Evolutionary conservation across 768 basidiomycete species (phyloP).

Genomic region (Tricholoma bakamatsutake): DNA sequence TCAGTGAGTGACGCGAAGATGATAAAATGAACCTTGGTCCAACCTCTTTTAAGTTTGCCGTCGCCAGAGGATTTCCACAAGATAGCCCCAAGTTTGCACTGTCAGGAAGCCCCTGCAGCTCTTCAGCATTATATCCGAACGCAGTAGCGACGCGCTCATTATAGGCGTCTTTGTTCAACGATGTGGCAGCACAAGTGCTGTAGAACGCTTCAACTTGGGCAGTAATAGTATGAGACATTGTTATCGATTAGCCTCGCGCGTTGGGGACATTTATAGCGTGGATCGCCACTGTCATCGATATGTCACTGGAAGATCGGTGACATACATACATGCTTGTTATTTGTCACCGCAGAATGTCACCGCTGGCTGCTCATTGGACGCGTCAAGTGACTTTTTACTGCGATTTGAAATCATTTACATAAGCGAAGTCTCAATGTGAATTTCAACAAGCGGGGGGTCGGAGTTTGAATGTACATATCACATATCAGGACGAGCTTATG

Average conservation of each 20-base stretch:
- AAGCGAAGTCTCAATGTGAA: too few species aligned
- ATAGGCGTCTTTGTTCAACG: slow-evolving; percentile 3
- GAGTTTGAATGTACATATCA: too few species aligned
- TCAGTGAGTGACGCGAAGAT: neutral
- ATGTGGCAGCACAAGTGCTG: neutral
- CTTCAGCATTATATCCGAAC: slow-evolving; percentile 42
- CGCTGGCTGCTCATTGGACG: neutral
- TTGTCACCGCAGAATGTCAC: too few species aligned
- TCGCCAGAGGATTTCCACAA: slow-evolving; percentile 48
- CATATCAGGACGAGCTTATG: too few species aligned
- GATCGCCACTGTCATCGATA: too few species aligned
- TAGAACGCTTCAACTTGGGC: neutral
- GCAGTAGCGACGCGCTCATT: slow-evolving; percentile 28
- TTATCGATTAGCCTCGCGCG: too few species aligned
- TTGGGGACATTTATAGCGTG: too few species aligned
- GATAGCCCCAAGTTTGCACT: slow-evolving; percentile 44
- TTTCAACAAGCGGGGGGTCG: too few species aligned
- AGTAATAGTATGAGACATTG: neutral
- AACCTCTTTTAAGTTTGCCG: slow-evolving; percentile 42
- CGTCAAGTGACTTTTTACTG: too few species aligned
- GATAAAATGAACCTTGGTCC: neutral
- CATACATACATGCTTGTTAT: too few species aligned
- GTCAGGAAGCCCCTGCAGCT: slow-evolving; percentile 37
- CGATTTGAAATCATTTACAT: too few species aligned
- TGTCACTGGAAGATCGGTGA: too few species aligned